Evolutionary conservation across 148 eudicot species (phyloP).

Genomic region (Oxyria digyna): DNA sequence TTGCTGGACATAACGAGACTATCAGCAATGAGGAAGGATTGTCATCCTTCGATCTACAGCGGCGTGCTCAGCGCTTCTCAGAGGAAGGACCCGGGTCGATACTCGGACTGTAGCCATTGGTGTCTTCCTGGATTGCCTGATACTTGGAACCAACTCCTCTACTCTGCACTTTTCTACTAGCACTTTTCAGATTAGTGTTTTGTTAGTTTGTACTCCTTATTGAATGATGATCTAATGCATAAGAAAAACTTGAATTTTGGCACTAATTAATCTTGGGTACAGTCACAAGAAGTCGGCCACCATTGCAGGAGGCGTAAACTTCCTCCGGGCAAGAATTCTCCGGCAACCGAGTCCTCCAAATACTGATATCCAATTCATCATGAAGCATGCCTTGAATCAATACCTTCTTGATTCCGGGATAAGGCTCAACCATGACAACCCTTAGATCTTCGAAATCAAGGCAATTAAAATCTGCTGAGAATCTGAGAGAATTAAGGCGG

Average conservation of each 20-base stretch:
- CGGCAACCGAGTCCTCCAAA: slow-evolving; percentile 35
- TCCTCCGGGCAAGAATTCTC: slow-evolving; percentile 19
- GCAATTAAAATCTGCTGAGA: slow-evolving; percentile 15
- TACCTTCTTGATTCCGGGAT: slow-evolving; percentile 50
- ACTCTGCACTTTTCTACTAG: slow-evolving; percentile 47
- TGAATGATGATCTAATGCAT: too few species aligned
- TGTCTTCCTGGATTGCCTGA: slow-evolving; percentile 97
- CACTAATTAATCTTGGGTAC: slow-evolving; percentile 50
- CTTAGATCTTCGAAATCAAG: slow-evolving; percentile 9
- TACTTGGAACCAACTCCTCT: slow-evolving; percentile 90
- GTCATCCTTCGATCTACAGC: slow-evolving; percentile 81
- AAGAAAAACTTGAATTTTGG: too few species aligned
- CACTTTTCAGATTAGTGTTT: neutral
- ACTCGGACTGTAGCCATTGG: slow-evolving; percentile 90
- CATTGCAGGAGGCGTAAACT: slow-evolving; percentile 13
- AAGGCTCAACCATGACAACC: slow-evolving; percentile 33
- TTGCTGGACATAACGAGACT: slow-evolving; percentile 66
- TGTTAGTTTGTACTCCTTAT: neutral
- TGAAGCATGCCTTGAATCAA: slow-evolving; percentile 25
- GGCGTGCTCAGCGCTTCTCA: slow-evolving; percentile 63
- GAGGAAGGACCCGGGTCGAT: slow-evolving; percentile 54
- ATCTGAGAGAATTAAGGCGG: slow-evolving; percentile 22
- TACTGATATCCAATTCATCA: slow-evolving; percentile 26
- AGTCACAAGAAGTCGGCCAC: slow-evolving; percentile 11
- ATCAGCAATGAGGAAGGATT: slow-evolving; percentile 86